Conservation (phyloP, 345 rosid species). For the Camelina neglecta region DNA sequence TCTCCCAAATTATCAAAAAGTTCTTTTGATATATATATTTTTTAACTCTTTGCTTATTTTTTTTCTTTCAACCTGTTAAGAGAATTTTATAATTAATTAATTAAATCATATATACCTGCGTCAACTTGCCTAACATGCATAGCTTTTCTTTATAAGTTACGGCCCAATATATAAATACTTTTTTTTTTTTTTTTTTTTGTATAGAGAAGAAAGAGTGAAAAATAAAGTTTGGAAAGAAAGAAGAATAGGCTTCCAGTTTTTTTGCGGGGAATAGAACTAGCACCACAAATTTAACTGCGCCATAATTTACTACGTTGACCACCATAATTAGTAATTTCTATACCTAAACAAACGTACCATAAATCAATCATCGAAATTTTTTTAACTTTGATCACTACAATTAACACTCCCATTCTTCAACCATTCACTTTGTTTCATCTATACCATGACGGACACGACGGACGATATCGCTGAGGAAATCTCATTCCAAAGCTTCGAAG, state of each 20-base stretch:
- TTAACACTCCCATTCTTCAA: not conserved
- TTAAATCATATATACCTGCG: no score
- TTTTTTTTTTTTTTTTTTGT: not conserved
- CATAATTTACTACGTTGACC: constrained; percentile 26
- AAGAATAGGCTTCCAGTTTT: constrained; percentile 1
- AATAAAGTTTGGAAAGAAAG: not conserved
- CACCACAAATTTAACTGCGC: constrained; percentile 26
- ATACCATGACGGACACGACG: constrained; percentile 87
- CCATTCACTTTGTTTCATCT: not conserved
- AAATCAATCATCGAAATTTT: constrained; percentile 2
- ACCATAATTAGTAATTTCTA: constrained; percentile 19
- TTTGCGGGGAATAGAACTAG: not conserved
- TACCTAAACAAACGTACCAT: constrained; percentile 7
- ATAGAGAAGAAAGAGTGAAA: not conserved
- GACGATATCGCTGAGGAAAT: constrained; percentile 96
- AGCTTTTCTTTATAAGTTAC: no score
- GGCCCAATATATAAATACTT: no score
- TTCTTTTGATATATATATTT: no score
- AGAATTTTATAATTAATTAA: no score
- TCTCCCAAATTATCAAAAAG: no score
- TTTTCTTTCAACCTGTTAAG: no score
- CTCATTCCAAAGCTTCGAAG: constrained; percentile 92
- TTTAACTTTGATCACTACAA: constrained; percentile 23
- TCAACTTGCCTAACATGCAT: no score
- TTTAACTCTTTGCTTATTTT: no score